Percentiles rank a stretch among this genome's conserved stretches.
Conservation (phyloP, 2,329 filamentous ascomycete species). For the Hypoxylon sp. region DNA sequence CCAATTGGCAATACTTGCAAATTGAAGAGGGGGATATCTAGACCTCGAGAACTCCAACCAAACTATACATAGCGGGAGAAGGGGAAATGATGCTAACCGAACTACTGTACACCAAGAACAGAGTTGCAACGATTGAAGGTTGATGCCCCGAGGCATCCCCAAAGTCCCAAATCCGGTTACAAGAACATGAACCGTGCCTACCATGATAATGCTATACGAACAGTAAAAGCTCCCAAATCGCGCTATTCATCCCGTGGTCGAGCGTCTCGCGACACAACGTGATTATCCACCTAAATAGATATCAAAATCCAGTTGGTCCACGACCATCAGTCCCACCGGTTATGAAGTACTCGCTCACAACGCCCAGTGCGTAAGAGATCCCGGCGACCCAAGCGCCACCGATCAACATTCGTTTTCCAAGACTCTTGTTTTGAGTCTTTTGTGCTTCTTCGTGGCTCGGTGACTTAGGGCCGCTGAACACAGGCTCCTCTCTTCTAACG, state of each 20-base stretch:
- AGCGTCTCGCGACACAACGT: conserved; percentile 14
- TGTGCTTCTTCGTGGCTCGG: conserved; percentile 46
- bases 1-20: conserved; percentile 9
- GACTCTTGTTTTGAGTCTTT: conserved; percentile 56
- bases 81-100: conserved; percentile 34
- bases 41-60: conserved; percentile 7
- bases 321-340: conserved; percentile 63
- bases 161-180: conserved; percentile 22
- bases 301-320: conserved; percentile 56
- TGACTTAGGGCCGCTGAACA: conserved; percentile 61
- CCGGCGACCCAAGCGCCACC: conserved; percentile 70
- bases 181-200: conserved; percentile 23
- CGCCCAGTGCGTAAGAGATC: conserved; percentile 70
- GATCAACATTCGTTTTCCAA: conserved; percentile 65
- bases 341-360: conserved; percentile 71
- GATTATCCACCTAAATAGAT: background rate
- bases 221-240: conserved; percentile 16
- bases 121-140: conserved; percentile 33
- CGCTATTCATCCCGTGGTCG: conserved; percentile 8
- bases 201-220: conserved; percentile 29
- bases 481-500: conserved; percentile 63
- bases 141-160: conserved; percentile 22
- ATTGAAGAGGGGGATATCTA: conserved; percentile 17
- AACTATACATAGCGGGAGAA: conserved; percentile 30
- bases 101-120: conserved; percentile 36